Percentiles rank a stretch among this genome's conserved stretches.
These are phyloP conservation scores for Abortiporus biennis DNA, from an alignment of 1,284 basidiomycete species.

Conservation along the genomic window DNA sequence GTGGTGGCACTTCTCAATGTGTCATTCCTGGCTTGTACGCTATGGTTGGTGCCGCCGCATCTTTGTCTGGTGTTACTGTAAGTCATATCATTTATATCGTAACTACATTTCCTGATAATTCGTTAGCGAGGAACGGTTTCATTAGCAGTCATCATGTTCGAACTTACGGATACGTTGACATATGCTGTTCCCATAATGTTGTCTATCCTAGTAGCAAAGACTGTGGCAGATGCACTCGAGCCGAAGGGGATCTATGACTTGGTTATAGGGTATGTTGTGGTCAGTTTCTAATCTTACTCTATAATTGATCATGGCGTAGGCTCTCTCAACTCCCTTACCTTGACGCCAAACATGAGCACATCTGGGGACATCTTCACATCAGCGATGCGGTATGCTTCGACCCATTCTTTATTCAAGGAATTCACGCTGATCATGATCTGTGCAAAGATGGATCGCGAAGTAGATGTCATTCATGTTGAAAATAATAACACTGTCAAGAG, in stretches of 20 bases:
- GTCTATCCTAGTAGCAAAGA: slow-evolving; percentile 87
- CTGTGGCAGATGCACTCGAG: slow-evolving; percentile 87
- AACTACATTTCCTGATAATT: background rate
- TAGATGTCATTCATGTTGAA: slow-evolving; percentile 64
- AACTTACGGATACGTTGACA: slow-evolving; percentile 90
- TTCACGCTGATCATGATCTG: slow-evolving; percentile 5
- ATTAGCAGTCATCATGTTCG: slow-evolving; percentile 95
- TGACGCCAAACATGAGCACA: slow-evolving; percentile 82
- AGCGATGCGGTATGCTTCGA: slow-evolving; percentile 61
- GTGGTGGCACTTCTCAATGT: slow-evolving; percentile 61
- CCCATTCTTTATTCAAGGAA: background rate
- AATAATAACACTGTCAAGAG: slow-evolving; percentile 64
- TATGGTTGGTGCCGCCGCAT: slow-evolving; percentile 88
- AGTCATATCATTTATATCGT: slow-evolving; percentile 17
- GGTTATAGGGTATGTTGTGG: slow-evolving; percentile 70
- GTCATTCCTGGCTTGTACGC: slow-evolving; percentile 85
- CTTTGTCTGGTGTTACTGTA: slow-evolving; percentile 85
- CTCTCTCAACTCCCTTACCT: slow-evolving; percentile 84
- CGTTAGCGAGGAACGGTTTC: slow-evolving; percentile 80
- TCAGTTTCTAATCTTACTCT: slow-evolving; percentile 12
- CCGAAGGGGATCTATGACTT: slow-evolving; percentile 95
- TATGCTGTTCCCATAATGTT: slow-evolving; percentile 97
- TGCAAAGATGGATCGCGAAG: slow-evolving; percentile 54
- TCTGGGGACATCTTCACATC: slow-evolving; percentile 76
- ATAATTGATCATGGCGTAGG: slow-evolving; percentile 22